phyloP scores from a whole-genome alignment of 176 grass and related monocot species.

The Rhynchospora breviuscula region DNA sequence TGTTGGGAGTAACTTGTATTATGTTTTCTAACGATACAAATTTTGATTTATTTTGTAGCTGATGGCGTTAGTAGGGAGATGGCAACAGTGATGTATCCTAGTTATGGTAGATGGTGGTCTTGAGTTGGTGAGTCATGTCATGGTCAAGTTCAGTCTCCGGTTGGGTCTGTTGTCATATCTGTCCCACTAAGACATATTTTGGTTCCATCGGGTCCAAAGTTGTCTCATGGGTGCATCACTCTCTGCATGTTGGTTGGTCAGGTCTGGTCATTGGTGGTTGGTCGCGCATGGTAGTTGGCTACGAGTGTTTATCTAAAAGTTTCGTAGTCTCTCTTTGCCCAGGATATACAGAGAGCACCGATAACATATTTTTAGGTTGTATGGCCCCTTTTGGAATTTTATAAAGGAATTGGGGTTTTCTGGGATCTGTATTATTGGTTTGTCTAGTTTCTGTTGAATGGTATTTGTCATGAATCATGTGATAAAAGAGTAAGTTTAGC shows the following conservation, averaged over 20 bases:
- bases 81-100: slow-evolving; percentile 37
- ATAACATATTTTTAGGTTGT: not conserved
- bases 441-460: not conserved
- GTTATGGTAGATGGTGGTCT: slow-evolving; percentile 40
- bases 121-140: slow-evolving; percentile 53
- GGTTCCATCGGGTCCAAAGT: slow-evolving; percentile 2
- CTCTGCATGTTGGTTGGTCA: not conserved
- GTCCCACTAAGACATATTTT: slow-evolving; percentile 46
- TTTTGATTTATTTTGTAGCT: slow-evolving; percentile 22
- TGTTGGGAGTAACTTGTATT: not conserved
- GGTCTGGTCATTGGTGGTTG: not conserved
- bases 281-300: not conserved
- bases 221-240: not conserved
- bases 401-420: not conserved
- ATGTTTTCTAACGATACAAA: not conserved
- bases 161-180: slow-evolving; percentile 38
- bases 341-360: not conserved
- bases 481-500: not conserved
- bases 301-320: not conserved
- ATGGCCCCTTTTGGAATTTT: not conserved
- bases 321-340: not conserved
- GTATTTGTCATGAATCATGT: slow-evolving; percentile 9
- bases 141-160: slow-evolving; percentile 61
- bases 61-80: slow-evolving; percentile 34
- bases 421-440: slow-evolving; percentile 16